Evolutionary conservation across 2,329 filamentous ascomycete species (phyloP).

Genomic region (Xylariaceae sp.): DNA sequence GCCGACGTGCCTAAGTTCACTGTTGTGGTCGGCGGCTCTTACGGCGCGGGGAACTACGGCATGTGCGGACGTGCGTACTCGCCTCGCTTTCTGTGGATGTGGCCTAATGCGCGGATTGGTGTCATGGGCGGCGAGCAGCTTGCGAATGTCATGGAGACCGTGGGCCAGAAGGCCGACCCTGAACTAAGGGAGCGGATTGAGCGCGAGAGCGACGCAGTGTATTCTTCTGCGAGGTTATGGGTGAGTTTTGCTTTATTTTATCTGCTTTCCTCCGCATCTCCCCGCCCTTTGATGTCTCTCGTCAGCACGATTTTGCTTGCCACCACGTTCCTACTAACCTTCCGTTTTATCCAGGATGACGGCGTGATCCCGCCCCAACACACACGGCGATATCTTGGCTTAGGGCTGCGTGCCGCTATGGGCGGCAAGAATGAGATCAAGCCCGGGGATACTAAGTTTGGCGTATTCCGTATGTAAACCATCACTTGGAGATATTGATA

Average conservation of each 20-base stretch:
- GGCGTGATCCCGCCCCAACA: conserved; percentile 80
- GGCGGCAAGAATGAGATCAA: conserved; percentile 68
- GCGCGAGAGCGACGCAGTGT: conserved; percentile 84
- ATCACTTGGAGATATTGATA: background rate
- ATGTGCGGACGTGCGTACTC: conserved; percentile 96
- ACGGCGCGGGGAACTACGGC: conserved; percentile 95
- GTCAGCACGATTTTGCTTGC: background rate
- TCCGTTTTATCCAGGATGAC: conserved; percentile 65
- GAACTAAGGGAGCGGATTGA: conserved; percentile 85
- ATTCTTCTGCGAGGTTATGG: conserved; percentile 89
- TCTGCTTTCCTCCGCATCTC: background rate
- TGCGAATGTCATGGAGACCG: conserved; percentile 90
- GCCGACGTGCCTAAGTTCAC: conserved; percentile 97
- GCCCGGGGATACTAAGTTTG: conserved; percentile 71
- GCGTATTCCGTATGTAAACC: conserved; percentile 79
- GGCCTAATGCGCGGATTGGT: conserved; percentile 94
- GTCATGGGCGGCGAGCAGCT: conserved; percentile 97
- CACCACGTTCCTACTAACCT: conserved; percentile 15
- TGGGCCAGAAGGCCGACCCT: conserved; percentile 82
- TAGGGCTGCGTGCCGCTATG: conserved; percentile 75
- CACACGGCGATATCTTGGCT: conserved; percentile 72
- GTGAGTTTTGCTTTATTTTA: conserved; percentile 51
- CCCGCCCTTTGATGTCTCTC: background rate
- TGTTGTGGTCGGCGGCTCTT: conserved; percentile 90
- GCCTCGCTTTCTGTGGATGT: conserved; percentile 93